A percentile compares a stretch with the other conserved stretches of the same genome.
These are phyloP conservation scores for Candida vartiovaarae DNA, from an alignment of 805 yeast species.

Conservation along the genomic window DNA sequence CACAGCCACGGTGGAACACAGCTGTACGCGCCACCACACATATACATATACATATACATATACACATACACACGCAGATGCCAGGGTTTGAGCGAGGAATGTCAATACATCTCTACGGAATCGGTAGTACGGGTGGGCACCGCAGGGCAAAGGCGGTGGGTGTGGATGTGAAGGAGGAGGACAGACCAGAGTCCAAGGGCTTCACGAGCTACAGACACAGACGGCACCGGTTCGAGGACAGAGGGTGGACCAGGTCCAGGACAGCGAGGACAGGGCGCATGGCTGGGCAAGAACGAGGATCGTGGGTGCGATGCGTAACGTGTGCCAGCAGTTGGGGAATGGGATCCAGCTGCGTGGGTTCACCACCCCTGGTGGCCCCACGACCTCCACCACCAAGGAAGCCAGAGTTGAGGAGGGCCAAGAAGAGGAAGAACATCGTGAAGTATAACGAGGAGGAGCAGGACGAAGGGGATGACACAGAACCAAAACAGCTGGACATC, in stretches of 20 bases:
- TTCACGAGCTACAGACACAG: background rate
- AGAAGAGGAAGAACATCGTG: background rate
- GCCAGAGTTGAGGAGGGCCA: background rate
- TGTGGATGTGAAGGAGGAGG: background rate
- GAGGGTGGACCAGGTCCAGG: background rate
- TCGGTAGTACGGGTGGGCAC: too few species aligned
- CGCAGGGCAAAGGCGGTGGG: too few species aligned
- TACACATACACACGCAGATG: too few species aligned
- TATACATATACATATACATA: too few species aligned
- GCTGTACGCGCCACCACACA: too few species aligned
- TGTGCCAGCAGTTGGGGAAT: background rate
- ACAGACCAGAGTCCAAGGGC: background rate
- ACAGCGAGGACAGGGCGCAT: conserved; percentile 1
- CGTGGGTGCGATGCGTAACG: background rate
- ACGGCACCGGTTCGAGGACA: background rate
- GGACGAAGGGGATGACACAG: conserved; percentile 29
- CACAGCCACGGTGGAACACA: too few species aligned
- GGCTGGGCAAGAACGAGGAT: background rate
- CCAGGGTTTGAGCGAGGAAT: too few species aligned
- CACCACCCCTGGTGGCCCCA: too few species aligned
- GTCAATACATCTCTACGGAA: too few species aligned
- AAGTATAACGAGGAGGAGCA: conserved; percentile 29
- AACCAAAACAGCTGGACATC: conserved; percentile 1
- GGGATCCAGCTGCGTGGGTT: background rate
- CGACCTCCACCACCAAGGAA: too few species aligned